A percentile compares a stretch with the other conserved stretches of the same genome.
phyloP scores from a whole-genome alignment of 225 moss, liverwort and hornwort species.

The Ulota crispa region DNA sequence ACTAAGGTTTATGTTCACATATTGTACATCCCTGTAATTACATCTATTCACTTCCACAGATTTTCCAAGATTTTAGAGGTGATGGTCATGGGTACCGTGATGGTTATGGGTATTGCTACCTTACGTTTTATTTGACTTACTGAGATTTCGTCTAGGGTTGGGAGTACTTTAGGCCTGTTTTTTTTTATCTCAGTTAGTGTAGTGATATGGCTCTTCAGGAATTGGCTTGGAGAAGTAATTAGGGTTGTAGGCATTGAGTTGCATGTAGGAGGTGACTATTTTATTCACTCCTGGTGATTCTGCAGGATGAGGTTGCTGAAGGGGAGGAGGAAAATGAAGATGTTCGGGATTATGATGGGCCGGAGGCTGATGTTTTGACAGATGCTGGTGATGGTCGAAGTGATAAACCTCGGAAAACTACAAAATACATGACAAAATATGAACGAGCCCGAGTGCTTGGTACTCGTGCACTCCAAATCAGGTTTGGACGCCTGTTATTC shows the following conservation, averaged over 20 bases:
- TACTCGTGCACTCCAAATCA: slow-evolving; percentile 95
- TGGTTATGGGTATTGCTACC: no score
- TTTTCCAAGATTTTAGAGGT: no score
- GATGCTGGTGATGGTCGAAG: slow-evolving; percentile 46
- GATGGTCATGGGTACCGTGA: no score
- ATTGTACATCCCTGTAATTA: no score
- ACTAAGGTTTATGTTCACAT: no score
- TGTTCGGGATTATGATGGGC: slow-evolving; percentile 61
- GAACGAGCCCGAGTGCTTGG: slow-evolving; percentile 97
- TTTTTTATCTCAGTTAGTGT: background rate
- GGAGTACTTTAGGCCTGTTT: background rate
- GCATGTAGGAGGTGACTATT: background rate
- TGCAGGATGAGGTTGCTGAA: slow-evolving; percentile 67
- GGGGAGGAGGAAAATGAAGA: slow-evolving; percentile 86
- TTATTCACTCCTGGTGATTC: background rate
- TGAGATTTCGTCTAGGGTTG: background rate
- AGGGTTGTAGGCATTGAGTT: background rate
- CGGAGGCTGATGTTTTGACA: slow-evolving; percentile 58
- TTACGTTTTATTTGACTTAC: background rate
- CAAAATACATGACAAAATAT: slow-evolving; percentile 99
- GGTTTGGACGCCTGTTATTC: slow-evolving; percentile 33
- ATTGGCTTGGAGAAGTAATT: background rate
- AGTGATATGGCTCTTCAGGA: background rate
- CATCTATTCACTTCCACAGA: no score
- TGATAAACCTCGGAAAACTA: slow-evolving; percentile 95